These are phyloP conservation scores for Moesziomyces globuligerus DNA, from an alignment of 1,284 basidiomycete species.

Conservation along the genomic window DNA sequence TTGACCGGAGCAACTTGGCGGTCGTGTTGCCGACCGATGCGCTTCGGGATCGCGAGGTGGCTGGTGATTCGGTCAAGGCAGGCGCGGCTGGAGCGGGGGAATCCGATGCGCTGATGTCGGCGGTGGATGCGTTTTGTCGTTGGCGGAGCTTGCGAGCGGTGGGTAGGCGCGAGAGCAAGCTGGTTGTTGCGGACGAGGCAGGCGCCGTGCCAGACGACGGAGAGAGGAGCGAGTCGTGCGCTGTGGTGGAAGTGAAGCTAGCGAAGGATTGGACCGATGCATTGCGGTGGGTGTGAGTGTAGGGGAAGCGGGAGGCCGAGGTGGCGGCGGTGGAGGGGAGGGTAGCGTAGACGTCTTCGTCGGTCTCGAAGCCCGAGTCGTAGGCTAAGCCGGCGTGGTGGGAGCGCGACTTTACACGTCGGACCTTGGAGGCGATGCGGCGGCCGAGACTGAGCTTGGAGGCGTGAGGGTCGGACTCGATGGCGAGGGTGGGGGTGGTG, in stretches of 20 bases:
- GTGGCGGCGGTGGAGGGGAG: not conserved
- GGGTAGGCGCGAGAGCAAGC: conserved; percentile 13
- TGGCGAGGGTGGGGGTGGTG: not conserved
- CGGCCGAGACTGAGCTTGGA: not conserved
- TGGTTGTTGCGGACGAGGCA: not conserved
- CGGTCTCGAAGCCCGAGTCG: not conserved
- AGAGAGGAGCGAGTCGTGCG: too few relatives aligned
- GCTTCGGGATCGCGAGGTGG: conserved; percentile 5
- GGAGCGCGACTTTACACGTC: conserved; percentile 13
- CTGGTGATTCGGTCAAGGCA: not conserved
- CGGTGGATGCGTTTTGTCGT: conserved; percentile 6
- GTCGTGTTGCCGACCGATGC: conserved; percentile 13
- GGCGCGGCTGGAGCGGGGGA: not conserved
- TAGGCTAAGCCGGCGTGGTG: not conserved
- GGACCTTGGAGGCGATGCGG: conserved; percentile 3
- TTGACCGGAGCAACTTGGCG: conserved; percentile 9
- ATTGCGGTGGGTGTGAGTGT: conserved; percentile 7
- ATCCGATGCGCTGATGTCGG: not conserved
- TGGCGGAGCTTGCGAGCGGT: conserved; percentile 1
- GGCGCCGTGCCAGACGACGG: not conserved
- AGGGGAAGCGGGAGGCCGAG: not conserved
- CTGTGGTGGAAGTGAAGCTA: conserved; percentile 1
- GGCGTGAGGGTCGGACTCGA: not conserved
- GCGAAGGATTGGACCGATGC: conserved; percentile 16
- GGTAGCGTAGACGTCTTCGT: not conserved